Evolutionary conservation across 371 early-diverging fungal species (phyloP).

Genomic region (Mycotypha africana): DNA sequence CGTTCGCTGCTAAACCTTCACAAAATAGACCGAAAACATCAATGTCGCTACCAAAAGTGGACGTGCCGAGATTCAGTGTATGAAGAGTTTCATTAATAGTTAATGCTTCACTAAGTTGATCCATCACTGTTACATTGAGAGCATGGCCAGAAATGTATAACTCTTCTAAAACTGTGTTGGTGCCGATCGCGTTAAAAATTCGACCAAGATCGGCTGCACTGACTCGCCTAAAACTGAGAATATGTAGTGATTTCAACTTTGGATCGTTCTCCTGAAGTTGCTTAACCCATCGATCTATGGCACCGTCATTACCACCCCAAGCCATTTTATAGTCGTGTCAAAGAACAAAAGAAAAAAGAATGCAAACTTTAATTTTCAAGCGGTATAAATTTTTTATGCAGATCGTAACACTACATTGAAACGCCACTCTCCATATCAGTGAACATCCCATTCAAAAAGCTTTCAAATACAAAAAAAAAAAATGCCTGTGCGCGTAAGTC

Average conservation of each 20-base stretch:
- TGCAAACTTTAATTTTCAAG: too few relatives aligned
- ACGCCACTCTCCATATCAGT: too few relatives aligned
- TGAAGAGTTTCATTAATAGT: conserved; percentile 45
- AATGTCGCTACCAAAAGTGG: conserved; percentile 26
- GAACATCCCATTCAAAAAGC: too few relatives aligned
- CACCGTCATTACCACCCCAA: conserved; percentile 57
- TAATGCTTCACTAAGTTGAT: conserved; percentile 34
- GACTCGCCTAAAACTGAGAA: conserved; percentile 54
- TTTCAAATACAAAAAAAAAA: too few relatives aligned
- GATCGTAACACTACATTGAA: background rate
- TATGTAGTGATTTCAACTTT: conserved; percentile 47
- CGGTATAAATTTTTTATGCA: conserved; percentile 1
- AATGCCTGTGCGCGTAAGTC: too few relatives aligned
- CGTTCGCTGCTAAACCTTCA: conserved; percentile 48
- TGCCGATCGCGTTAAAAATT: conserved; percentile 43
- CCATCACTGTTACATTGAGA: conserved; percentile 34
- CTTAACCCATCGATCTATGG: conserved; percentile 52
- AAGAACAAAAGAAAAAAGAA: too few relatives aligned
- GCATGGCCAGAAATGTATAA: conserved; percentile 56
- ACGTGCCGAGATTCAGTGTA: conserved; percentile 43
- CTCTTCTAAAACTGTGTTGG: conserved; percentile 44
- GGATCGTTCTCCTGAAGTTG: conserved; percentile 51
- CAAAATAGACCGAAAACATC: conserved; percentile 28
- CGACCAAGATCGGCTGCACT: conserved; percentile 39
- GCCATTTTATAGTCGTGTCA: too few relatives aligned